Conservation (phyloP, 176 grass and related monocot species). For the Avena atlantica region DNA sequence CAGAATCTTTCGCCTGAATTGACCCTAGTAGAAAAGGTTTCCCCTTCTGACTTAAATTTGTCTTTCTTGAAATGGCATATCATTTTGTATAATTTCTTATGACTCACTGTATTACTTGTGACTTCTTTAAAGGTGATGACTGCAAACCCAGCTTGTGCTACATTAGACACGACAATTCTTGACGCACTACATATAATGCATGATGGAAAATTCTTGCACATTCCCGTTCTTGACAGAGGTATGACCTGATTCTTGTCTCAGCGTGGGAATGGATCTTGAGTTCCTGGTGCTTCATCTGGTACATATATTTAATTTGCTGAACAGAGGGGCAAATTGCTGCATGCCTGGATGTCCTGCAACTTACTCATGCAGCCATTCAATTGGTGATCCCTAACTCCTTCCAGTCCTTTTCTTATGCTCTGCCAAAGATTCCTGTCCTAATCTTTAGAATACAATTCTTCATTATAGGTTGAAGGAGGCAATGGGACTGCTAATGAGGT, state of each 20-base stretch:
- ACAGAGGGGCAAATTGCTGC: constrained; percentile 80
- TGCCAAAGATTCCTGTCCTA: constrained; percentile 17
- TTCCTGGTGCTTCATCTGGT: constrained; percentile 38
- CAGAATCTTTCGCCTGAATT: constrained; percentile 93
- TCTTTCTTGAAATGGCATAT: constrained; percentile 14
- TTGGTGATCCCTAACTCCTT: constrained; percentile 67
- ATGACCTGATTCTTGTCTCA: constrained; percentile 34
- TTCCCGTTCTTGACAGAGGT: constrained; percentile 93
- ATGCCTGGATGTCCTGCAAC: constrained; percentile 91
- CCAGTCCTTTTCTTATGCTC: constrained; percentile 4
- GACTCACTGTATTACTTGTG: constrained; percentile 20
- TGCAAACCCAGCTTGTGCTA: constrained; percentile 79
- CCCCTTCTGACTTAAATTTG: constrained; percentile 36
- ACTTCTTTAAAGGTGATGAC: constrained; percentile 82
- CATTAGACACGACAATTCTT: constrained; percentile 90
- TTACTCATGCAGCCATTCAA: constrained; percentile 94
- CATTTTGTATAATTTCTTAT: constrained; percentile 36
- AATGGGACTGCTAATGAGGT: constrained; percentile 80
- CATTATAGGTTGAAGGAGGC: constrained; percentile 81
- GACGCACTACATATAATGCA: constrained; percentile 98
- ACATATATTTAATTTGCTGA: constrained; percentile 44
- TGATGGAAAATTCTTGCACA: constrained; percentile 96
- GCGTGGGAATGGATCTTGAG: constrained; percentile 4
- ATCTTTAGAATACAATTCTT: constrained; percentile 34
- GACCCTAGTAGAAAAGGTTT: constrained; percentile 94